Base-by-base conservation (phyloP, 1,284 basidiomycete genomes). In the Volvariella volvacea region DNA sequence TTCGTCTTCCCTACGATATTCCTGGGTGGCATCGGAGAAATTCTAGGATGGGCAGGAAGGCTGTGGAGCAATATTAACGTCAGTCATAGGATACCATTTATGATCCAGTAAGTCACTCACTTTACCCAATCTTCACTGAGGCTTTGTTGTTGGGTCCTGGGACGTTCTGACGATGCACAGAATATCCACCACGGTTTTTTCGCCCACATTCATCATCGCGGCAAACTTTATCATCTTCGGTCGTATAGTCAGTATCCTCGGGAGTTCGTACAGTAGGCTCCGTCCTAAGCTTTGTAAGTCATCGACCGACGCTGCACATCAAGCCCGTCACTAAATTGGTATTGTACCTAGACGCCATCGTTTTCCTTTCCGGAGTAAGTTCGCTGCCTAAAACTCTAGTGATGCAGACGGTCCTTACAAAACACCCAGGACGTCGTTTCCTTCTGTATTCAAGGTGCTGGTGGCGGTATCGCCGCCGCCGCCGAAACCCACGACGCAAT, bases 191-290 rank as follows among this genome's bases (percentile, higher is more conserved):
- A 60, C 55, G 0, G 66, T 71, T 39, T 50, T 72, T 12, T 70
- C 66, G 3, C 76, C 76, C 0, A 77, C 75, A 0, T 74, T 74
- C 1, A 58, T 78, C 7, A 62, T 75, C 1, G 76, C 76, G 0
- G 73, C 70, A 1, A 69, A 69, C 50, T 80, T 78, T 48, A 59
- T 78, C 21, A 71, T 76, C n/a, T 64, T 78, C 3, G 74, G 71
- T 7, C 53, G 55, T 12, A 59, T 77, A 9, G 71, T 76, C 17
- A 46, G 46, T 1, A 50, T 54, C 2, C 52, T 77, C 3, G 76
- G 76, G 1, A 44, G 60, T 3, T 53, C 60, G 32, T 78, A 74
- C 54, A 76, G 73, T 50, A 65, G 74, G 1, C 50, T 78, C 1
- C 56, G 52, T 16, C 61, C 67, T 1, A 54, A 55, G 44, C 57